Base-by-base conservation (phyloP, 192 early-diverging fungal species). In the Blastocladiella britannica region DNA sequence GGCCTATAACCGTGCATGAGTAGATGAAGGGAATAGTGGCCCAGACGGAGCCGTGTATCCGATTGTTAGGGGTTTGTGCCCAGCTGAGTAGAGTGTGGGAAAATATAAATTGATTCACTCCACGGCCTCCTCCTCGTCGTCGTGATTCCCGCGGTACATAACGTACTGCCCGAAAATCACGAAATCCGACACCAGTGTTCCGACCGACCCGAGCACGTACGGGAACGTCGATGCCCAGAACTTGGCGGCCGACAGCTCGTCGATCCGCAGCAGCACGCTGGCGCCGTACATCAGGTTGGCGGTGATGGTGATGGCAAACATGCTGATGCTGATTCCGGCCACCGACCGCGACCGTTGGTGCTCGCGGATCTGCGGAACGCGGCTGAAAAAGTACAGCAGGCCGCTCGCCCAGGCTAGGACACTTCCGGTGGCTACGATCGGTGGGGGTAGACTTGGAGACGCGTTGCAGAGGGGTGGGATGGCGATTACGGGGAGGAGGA, bases 231-330 rank as follows among this genome's bases (percentile, higher is more conserved):
- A 56, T 18, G 66, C 26, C 22, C 29, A 24, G 55, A 70, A 67
- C 29, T 61, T 65, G 37, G 2, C 2, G 15, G 29, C 56, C 23
- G 18, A 27, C 2, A 37, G 15, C 18, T 20, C 54, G 56, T 70
- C 63, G 29, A 62, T 24, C 28, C 70, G 62, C 15, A 67, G 53
- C 4, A 74, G 30, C 22, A 74, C 62, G 7, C 59, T 52, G 29
- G 60, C 15, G 51, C 65, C 65, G 52, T 74, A 74, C 29, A 56
- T 30, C n/a, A 72, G 24, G 53, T 74, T 74, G 55, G 70, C 72
- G 24, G 62, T 23, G 29, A 74, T 55, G 3, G 72, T 72, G 28
- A 71, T 55, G 28, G 56, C 15, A 20, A 74, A 70, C 26, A 74
- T 59, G 1, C 26, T 25, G 18, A 70, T 37, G n/a, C 60, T 63